A percentile compares a stretch with the other conserved stretches of the same genome.
Conservation (phyloP, 169 alveolate species). For the Plasmodium ovale region DNA sequence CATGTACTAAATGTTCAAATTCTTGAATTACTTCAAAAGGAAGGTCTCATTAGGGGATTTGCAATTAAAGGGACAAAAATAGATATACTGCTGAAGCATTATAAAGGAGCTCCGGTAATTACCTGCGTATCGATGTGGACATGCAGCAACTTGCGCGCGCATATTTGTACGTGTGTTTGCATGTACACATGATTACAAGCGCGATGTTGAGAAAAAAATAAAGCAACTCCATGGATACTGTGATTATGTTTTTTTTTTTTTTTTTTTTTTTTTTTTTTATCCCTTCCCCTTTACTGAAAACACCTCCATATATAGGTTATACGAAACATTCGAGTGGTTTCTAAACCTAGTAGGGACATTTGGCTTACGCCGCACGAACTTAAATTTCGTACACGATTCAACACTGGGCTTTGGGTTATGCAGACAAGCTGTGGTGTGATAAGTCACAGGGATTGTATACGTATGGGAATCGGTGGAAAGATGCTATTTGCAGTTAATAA, state of each 20-base stretch:
- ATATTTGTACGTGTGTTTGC: background rate
- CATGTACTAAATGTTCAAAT: constrained; percentile 89
- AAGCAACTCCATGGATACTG: too few species aligned
- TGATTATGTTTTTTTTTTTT: too few species aligned
- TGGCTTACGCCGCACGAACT: constrained; percentile 93
- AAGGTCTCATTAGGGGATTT: constrained; percentile 91
- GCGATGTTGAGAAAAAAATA: background rate
- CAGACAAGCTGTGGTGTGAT: constrained; percentile 90
- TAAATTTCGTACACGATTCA: constrained; percentile 90
- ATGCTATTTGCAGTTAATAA: constrained; percentile 91
- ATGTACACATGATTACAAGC: background rate
- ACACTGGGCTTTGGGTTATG: constrained; percentile 91
- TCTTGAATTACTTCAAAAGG: constrained; percentile 86
- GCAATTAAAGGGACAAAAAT: constrained; percentile 90
- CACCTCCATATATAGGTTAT: constrained; percentile 81
- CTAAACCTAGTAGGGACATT: constrained; percentile 92
- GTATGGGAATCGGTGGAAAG: constrained; percentile 93
- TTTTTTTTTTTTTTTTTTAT: too few species aligned
- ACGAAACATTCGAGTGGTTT: constrained; percentile 90
- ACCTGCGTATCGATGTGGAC: background rate
- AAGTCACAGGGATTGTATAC: constrained; percentile 90
- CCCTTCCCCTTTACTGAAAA: too few species aligned
- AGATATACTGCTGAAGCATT: constrained; percentile 89
- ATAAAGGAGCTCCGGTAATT: constrained; percentile 87
- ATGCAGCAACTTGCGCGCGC: background rate